phyloP scores from a whole-genome alignment of 2,329 filamentous ascomycete species.

The Clonostachys chloroleuca region DNA sequence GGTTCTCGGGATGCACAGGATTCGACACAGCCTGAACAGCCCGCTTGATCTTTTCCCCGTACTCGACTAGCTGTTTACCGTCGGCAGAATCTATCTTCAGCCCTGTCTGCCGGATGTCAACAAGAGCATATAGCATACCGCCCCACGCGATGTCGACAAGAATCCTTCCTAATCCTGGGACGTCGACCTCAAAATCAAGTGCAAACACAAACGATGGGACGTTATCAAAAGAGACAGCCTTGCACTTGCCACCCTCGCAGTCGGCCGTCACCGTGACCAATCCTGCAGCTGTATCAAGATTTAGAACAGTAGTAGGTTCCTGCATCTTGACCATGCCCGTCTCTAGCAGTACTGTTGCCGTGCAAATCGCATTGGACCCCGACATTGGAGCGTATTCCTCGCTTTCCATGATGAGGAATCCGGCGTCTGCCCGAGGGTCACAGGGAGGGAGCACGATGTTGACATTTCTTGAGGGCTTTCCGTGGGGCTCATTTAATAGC shows the following conservation, averaged over 20 bases:
- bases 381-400: constrained; percentile 35
- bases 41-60: constrained; percentile 33
- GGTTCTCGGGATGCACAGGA: constrained; percentile 1
- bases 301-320: constrained; percentile 32
- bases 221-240: constrained; percentile 36
- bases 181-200: constrained; percentile 28
- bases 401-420: constrained; percentile 39
- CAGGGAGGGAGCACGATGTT: constrained; percentile 36
- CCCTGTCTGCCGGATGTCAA: constrained; percentile 28
- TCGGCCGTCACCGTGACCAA: constrained; percentile 31
- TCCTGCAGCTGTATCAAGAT: constrained; percentile 37
- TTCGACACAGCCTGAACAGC: neutral
- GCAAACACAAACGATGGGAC: constrained; percentile 34
- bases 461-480: constrained; percentile 27
- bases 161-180: constrained; percentile 31
- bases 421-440: constrained; percentile 34
- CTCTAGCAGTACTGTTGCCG: constrained; percentile 36
- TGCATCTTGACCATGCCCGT: constrained; percentile 39
- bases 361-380: constrained; percentile 37
- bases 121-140: constrained; percentile 37
- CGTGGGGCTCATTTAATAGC: constrained; percentile 39
- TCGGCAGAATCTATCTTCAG: constrained; percentile 23
- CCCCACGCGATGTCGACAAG: constrained; percentile 38
- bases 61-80: constrained; percentile 28
- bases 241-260: constrained; percentile 35